Evolutionary conservation across 129 eudicot genomes (phyloP), one percentile per base, ranked within the genome.

Genomic region (Lactuca saligna): DNA sequence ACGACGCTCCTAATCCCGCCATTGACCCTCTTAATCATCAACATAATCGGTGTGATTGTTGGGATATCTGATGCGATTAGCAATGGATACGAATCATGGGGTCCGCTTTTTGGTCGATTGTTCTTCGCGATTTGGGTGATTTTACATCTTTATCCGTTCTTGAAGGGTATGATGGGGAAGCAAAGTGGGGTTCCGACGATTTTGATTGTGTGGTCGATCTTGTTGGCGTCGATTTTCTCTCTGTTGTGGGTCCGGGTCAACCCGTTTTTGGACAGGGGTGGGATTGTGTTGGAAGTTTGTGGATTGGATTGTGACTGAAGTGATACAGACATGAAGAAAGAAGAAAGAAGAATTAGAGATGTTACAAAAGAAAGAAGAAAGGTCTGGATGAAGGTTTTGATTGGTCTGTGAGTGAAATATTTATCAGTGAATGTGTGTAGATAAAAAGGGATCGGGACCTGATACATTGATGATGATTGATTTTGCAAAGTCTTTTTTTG

Each of bases 91-190:
- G 96, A 89, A 14, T 75, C 91, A 4, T 89, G 96, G 96, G 96
- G 96, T 14, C 96, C 96, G 4, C 80, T 89, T 3, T 89, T 89
- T 49, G 96, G 96, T 0, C 74, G 81, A 54, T 65, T 89, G 55
- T 89, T 89, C 70, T 89, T 89, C 32, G 93, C 96, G n/a, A 66
- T 89, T 25, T 89, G 96, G 96, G 96, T 89, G 55, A 89, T 89
- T 73, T 75, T 89, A 17, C 96, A 89, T 82, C 85, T 89, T n/a
- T 89, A 88, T 84, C 96, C 96, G 46, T 89, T 89, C 92, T 86
- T 89, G 56, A 89, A 89, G 74, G 96, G 96, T 77, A 79, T 89
- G 81, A 86, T 89, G 96, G 96, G 96, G 8, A 89, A 58, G 65
- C 93, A 89, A 25, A 68, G 70, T 41, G 32, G 78, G 1, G 82